Base-by-base conservation (phyloP, 257 asterid genomes). In the Fraxinus cuspidata region DNA sequence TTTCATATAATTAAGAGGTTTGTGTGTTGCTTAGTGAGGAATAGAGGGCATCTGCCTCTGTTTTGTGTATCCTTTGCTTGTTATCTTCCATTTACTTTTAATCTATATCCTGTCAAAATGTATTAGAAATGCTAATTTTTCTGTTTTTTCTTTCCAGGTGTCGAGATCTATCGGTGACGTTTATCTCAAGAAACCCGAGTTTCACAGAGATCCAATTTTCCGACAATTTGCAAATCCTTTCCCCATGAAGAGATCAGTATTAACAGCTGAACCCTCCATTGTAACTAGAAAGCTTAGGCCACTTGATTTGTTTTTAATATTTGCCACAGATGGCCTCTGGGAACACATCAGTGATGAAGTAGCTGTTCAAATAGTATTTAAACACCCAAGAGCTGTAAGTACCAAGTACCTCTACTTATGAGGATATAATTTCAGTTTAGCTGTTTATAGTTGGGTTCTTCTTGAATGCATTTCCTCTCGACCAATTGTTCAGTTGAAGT, bases 321-420 rank as follows among this genome's bases (percentile, higher is more conserved):
- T 83, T 71, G 86, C 86, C 7, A 79, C 86, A 15, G 86, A 83
- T 47, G 86, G 86, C 42, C 83, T 83, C 23, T 83, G 86, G 86
- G 86, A 83, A 64, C 83, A 83, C 35, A 77, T 83, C 29, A 79
- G 70, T 44, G 80, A 83, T 67, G 81, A 83, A 47, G 83, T 44
- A 67, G 86, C 86, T 11, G 86, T 83, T 65, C 76, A 83, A 23
- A 34, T 79, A 27, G 86, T 83, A 72, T 64, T 72, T 49, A 76
- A 60, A 35, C 63, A 53, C 67, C 83, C 81, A 28, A 76, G 83
- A 74, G 72, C 77, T 34, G 86, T 83, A 79, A 83, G 86, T 77
- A n/a, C 8, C 66, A 58, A 21, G 66, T 21, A 47, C 60, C 21
- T 35, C 60, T 34, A 63, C 58, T 35, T 13, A 2, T 63, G 71